Percentiles rank a stretch among this genome's conserved stretches.
Evolutionary conservation across 192 early-diverging fungal genomes (phyloP).

Genomic region (Lobosporangium transversale): DNA sequence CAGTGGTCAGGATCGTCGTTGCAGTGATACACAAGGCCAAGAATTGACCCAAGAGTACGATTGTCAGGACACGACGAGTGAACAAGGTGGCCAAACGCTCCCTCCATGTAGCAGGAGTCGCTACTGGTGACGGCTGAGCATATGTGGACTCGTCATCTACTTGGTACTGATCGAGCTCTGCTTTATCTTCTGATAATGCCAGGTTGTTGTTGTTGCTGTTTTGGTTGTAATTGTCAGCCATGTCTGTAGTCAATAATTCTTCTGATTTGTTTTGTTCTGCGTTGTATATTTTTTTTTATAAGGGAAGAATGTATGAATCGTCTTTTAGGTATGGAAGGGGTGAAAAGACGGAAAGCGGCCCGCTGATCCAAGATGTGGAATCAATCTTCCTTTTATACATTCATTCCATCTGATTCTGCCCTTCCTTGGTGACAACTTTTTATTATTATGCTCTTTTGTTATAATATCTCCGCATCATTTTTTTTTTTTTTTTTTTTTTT

Average conservation of each 20-base stretch:
- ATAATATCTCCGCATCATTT: too few relatives aligned
- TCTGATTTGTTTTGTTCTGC: neutral
- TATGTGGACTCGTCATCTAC: neutral
- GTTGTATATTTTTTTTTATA: too few relatives aligned
- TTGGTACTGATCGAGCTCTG: conserved; percentile 15
- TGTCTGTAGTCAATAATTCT: neutral
- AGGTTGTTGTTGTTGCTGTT: conserved; percentile 8
- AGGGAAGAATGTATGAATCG: too few relatives aligned
- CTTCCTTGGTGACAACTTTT: too few relatives aligned
- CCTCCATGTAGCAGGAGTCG: conserved; percentile 6
- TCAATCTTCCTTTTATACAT: conserved; percentile 26
- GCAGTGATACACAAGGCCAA: conserved; percentile 81
- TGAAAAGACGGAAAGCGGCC: conserved; percentile 58
- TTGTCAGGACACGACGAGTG: conserved; percentile 49
- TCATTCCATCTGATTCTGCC: neutral
- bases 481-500: too few relatives aligned
- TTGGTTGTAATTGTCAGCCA: neutral
- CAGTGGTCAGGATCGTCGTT: conserved; percentile 72
- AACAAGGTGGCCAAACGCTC: neutral
- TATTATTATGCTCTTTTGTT: too few relatives aligned
- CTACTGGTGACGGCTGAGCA: neutral
- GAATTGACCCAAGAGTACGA: conserved; percentile 69
- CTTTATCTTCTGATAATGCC: neutral
- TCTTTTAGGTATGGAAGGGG: conserved; percentile 52
- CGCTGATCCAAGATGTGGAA: conserved; percentile 24